These are phyloP conservation scores for Castanea mollissima DNA, from an alignment of 306 rosid genomes.

Conservation along the genomic window DNA sequence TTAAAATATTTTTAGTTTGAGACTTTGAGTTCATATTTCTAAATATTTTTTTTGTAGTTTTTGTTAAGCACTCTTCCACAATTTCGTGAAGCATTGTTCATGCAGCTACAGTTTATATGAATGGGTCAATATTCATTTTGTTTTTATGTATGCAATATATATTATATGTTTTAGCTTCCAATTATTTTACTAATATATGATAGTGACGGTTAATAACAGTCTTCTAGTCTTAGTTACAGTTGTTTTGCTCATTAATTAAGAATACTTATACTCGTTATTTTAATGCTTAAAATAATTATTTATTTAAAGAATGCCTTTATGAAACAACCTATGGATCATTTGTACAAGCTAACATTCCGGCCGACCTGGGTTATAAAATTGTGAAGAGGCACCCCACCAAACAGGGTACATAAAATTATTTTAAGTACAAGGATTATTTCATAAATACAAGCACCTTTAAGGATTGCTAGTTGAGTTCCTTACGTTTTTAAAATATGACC, in stretches of 20 bases:
- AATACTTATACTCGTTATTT: background rate
- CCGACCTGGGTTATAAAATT: background rate
- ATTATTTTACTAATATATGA: constrained; percentile 10
- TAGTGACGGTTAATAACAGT: constrained; percentile 27
- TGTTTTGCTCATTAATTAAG: background rate
- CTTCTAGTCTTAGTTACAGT: background rate
- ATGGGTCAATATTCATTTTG: background rate
- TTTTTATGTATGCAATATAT: background rate
- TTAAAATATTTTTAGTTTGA: too few species aligned
- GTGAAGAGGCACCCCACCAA: background rate
- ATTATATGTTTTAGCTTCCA: constrained; percentile 14
- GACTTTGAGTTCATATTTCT: background rate
- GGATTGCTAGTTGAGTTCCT: too few species aligned
- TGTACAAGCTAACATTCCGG: background rate
- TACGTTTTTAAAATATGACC: too few species aligned
- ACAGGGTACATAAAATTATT: background rate
- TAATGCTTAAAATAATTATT: background rate
- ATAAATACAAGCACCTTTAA: too few species aligned
- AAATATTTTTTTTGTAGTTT: background rate
- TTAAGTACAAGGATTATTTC: too few species aligned
- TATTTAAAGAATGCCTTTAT: background rate
- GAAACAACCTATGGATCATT: background rate
- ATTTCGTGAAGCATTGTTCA: constrained; percentile 22
- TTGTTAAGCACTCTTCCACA: background rate
- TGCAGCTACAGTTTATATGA: background rate